phyloP scores from a whole-genome alignment of 1,139 yeast genomes.

The Spencermartinsiella ligniputridi region DNA sequence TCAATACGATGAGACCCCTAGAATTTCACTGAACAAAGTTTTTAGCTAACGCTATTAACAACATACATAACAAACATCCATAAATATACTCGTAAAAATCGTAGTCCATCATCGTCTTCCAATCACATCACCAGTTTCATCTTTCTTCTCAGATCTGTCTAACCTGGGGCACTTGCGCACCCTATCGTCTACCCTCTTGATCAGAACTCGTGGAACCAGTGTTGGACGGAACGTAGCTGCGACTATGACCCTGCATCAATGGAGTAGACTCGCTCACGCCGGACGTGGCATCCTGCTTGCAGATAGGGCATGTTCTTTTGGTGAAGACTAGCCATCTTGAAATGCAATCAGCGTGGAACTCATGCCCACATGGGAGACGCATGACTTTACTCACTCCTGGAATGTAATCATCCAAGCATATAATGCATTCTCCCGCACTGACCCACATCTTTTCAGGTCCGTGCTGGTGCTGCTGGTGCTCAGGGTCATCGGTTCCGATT shows the following conservation, averaged over 20 bases:
- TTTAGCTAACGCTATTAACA: too few relatives aligned
- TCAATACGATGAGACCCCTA: too few relatives aligned
- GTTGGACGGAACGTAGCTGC: neutral
- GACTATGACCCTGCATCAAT: conserved; percentile 12
- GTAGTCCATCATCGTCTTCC: too few relatives aligned
- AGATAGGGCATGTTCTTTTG: conserved; percentile 36
- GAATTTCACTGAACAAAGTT: too few relatives aligned
- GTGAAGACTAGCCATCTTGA: conserved; percentile 38
- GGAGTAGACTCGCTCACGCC: conserved; percentile 18
- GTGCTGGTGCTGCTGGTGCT: conserved; percentile 1
- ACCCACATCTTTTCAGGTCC: conserved; percentile 28
- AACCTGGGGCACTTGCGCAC: neutral
- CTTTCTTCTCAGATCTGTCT: too few relatives aligned
- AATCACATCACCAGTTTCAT: neutral
- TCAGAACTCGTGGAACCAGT: neutral
- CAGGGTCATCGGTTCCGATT: neutral
- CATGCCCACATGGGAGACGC: conserved; percentile 42
- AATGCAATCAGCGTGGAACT: conserved; percentile 40
- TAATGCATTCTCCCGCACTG: conserved; percentile 38
- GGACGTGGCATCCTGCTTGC: conserved; percentile 30
- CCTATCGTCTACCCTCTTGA: neutral
- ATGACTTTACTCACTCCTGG: conserved; percentile 34
- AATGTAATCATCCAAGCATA: conserved; percentile 40
- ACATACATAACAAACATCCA: too few relatives aligned
- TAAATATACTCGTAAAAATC: too few relatives aligned